Base-by-base conservation (phyloP, 2,329 filamentous ascomycete species). In the Microdochium bolleyi region DNA sequence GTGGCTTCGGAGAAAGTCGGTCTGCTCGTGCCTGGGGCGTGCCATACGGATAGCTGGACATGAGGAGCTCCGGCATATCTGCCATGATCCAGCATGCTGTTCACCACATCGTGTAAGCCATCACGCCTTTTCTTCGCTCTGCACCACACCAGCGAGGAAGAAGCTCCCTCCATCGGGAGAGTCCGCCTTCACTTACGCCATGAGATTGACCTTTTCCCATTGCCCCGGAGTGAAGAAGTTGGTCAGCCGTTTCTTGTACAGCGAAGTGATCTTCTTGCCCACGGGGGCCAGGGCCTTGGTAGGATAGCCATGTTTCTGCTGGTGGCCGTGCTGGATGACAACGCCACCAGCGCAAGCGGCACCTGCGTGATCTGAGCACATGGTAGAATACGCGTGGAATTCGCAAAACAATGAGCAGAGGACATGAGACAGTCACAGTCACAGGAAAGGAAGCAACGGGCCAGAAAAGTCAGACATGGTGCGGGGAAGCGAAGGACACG, bases 1-100 rank as follows among this genome's bases (percentile, higher is more conserved):
- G 78, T 74, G 4, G 92, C 92, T 53, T 96, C 89, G 57, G 92
- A 73, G 73, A 99, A 99, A 3, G 86, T 85, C 2, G 94, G 94
- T n/a, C 94, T 84, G 24, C 84, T 78, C 49, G 89, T 83, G 61
- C 85, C 76, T 1, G 92, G 92, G 14, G 90, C 89, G 53, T 88
- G 85, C 81, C 92, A 96, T 53, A 91, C 89, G 54, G 79, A 89
- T 53, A 99, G 84, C 72, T 91, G 87, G 63, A 97, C 83, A 66
- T 92, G 79, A 25, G 89, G 82, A 58, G 83, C 73, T 59, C 90
- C 90, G 9, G 84, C 84, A 53, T 69, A 75, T 49, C 73, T 65
- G 49, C 78, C 87, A 68, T 92, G 85, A 62, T 84, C 79, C 67
- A 91, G 81, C 76, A 91, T 91, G 56, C 41, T 46, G 21, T 30